A percentile compares a stretch with the other conserved stretches of the same genome.
Evolutionary conservation across 2,329 filamentous ascomycete genomes (phyloP).

Genomic region (Penicillium crustosum): DNA sequence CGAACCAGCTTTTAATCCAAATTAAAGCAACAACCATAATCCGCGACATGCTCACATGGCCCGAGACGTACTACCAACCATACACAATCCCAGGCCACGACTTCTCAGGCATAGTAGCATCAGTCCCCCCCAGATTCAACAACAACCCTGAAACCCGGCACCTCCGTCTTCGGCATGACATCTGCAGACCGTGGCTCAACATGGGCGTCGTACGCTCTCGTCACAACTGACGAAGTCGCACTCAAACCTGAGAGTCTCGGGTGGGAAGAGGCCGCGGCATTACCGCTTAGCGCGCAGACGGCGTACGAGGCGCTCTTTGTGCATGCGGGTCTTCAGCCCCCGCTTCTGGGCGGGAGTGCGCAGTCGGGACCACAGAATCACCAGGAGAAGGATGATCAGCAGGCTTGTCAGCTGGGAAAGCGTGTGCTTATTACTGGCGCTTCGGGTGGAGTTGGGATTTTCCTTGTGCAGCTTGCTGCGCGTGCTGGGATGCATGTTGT

Average conservation of each 20-base stretch:
- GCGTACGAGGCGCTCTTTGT: slow-evolving; percentile 36
- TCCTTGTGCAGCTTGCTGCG: slow-evolving; percentile 40
- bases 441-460: slow-evolving; percentile 41
- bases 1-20: slow-evolving; percentile 23
- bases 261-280: slow-evolving; percentile 27
- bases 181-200: slow-evolving; percentile 18
- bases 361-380: background rate
- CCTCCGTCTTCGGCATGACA: slow-evolving; percentile 32
- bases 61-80: slow-evolving; percentile 28
- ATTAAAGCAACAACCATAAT: slow-evolving; percentile 27
- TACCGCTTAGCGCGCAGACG: slow-evolving; percentile 33
- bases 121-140: background rate
- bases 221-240: slow-evolving; percentile 23
- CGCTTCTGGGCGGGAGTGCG: background rate
- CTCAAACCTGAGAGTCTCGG: slow-evolving; percentile 22
- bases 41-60: slow-evolving; percentile 29
- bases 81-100: slow-evolving; percentile 27
- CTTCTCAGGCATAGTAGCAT: slow-evolving; percentile 21
- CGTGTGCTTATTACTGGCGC: slow-evolving; percentile 40
- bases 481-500: slow-evolving; percentile 34
- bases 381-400: background rate
- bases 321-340: slow-evolving; percentile 20
- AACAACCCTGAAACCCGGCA: slow-evolving; percentile 25
- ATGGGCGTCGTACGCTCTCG: slow-evolving; percentile 33
- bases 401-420: background rate